Evolutionary conservation across 2,329 filamentous ascomycete species (phyloP).

Genomic region (Bipolaris bicolor): DNA sequence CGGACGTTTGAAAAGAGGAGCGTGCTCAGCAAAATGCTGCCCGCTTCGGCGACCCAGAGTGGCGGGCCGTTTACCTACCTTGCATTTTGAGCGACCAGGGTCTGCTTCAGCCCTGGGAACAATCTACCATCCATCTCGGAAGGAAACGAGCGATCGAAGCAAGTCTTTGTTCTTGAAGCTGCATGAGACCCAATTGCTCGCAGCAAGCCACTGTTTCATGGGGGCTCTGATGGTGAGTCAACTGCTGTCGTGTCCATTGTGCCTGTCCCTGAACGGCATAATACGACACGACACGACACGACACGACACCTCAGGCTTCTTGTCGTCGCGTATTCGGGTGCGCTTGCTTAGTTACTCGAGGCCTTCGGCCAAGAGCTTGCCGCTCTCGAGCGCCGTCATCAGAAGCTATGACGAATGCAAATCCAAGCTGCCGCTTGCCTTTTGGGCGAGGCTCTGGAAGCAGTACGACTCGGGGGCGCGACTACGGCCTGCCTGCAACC

Average conservation of each 20-base stretch:
- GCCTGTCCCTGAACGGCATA: background rate
- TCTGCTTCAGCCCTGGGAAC: conserved; percentile 14
- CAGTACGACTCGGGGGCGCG: conserved; percentile 33
- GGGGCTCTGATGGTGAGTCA: background rate
- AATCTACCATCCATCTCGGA: conserved; percentile 3
- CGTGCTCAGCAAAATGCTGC: conserved; percentile 24
- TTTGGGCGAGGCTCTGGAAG: conserved; percentile 24
- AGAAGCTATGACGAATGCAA: conserved; percentile 32
- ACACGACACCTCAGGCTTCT: conserved; percentile 8
- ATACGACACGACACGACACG: conserved; percentile 8
- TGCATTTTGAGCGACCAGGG: conserved; percentile 20
- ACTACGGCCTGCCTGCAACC: conserved; percentile 30
- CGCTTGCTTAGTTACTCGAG: conserved; percentile 8
- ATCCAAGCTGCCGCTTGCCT: conserved; percentile 20
- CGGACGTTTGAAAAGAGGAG: conserved; percentile 27
- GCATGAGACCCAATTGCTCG: background rate
- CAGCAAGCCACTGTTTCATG: too few relatives aligned
- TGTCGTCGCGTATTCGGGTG: conserved; percentile 14
- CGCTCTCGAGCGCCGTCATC: conserved; percentile 17
- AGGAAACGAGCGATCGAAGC: background rate
- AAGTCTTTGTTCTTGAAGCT: background rate
- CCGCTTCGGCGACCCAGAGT: conserved; percentile 32
- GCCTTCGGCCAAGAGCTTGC: conserved; percentile 21
- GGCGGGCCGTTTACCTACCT: conserved; percentile 29
- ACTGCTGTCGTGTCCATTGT: background rate